Evolutionary conservation across 495 filamentous ascomycete genomes (phyloP), one percentile per base, ranked within the genome.

Genomic region (Choiromyces venosus): DNA sequence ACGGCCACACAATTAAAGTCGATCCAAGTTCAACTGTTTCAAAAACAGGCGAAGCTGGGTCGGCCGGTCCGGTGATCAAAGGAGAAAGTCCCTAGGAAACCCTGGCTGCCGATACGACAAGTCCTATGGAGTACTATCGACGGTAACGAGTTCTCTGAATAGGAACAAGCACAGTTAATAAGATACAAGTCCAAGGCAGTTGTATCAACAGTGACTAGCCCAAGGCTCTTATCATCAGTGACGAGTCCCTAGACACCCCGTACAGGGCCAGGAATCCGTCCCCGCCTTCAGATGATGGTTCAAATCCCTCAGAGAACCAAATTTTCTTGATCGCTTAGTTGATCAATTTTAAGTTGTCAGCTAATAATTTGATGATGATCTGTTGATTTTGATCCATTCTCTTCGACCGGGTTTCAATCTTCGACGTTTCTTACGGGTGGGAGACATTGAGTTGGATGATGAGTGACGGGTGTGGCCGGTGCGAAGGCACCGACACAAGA

Each of bases 391-490:
- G 25, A 12, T 33, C 33, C 52, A 61, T 61, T 18, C 52, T 14
- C 25, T 61, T 61, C 33, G 25, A 61, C 52, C 52, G 52, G 10
- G 12, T 61, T 61, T 61, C 52, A 61, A 61, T 61, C 52, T 61
- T 61, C 52, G 52, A 61, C 52, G 52, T 61, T 61, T 61, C 52
- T 61, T 61, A 61, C 52, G 52, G 52, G 33, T 61, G 52, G 25
- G 29, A 29, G 52, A 61, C 52, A 61, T 61, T 61, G 52, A 61
- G 33, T 61, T 61, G 52, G 52, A 25, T 61, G 52, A 61, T 61
- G 52, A 29, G 52, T 33, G 52, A 61, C 12, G 25, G 52, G 52
- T 61, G 52, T 8, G 52, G 52, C 52, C 52, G 52, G 52, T 61
- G 52, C 52, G 52, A 18, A 61, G 52, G 52, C 52, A 61, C 52